Evolutionary conservation across 2,329 filamentous ascomycete genomes (phyloP), one percentile per base, ranked within the genome.

Genomic region (Aspergillus sergii): DNA sequence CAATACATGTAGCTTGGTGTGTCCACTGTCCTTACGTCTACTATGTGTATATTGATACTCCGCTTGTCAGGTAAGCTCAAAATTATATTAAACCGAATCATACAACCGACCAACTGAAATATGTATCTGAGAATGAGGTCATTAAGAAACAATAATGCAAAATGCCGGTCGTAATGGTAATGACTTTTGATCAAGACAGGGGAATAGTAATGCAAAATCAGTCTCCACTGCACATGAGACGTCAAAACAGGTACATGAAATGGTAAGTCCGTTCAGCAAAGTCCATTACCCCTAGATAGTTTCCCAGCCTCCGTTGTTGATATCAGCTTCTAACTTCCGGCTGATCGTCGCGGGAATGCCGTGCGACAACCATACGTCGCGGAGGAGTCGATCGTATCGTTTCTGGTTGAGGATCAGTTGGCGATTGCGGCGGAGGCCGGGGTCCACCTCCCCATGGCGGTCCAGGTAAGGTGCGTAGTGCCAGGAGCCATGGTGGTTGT

Each of bases 231-330:
- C 48, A 51, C 48, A 16, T n/a, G 48, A 51, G 48, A 51, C 48
- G 43, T 51, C 10, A 59, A 59, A n/a, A 36, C 57, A 26, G 26
- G 39, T 32, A 51, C 48, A 51, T 50, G 28, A 16, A 51, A 51
- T 34, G 28, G 12, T 3, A 32, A 32, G 28, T 51, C 19, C 48
- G 16, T n/a, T 28, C 23, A 19, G 14, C 46, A 50, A 19, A 21
- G 10, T 9, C 28, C 9, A 32, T 14, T n/a, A 32, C 16, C 48
- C 19, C 73, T 71, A 80, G 23, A 80, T 76, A 61, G 76, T 97
- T 81, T 99, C 95, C 95, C 95, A 99, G 0, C 95, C 95, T 0
- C 95, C 95, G 71, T 93, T 97, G 75, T 99, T 99, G 51, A 97
- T 93, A 77, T 99, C 95, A 16, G 92, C 91, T 82, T 99, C 95